Evolutionary conservation across 116 monocot genomes (phyloP).

Genomic region (Phalaenopsis hybrid): DNA sequence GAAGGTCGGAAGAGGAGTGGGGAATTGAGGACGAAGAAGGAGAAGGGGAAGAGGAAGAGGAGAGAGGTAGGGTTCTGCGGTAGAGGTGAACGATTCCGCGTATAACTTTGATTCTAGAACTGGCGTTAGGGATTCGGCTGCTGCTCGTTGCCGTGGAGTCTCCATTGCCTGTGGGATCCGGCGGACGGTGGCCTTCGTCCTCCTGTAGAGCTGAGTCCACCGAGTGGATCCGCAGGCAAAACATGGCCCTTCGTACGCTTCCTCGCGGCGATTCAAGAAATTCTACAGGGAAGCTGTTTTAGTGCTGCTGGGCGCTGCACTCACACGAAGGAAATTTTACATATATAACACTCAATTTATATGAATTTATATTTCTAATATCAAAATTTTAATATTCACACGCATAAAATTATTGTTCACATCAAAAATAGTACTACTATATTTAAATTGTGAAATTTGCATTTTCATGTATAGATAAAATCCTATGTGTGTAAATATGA

Average conservation of each 20-base stretch:
- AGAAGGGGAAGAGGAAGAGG: constrained; percentile 32
- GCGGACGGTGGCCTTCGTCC: neutral
- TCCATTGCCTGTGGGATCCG: constrained; percentile 1
- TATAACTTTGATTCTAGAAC: constrained; percentile 29
- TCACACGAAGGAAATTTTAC: no score
- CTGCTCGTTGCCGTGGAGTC: constrained; percentile 7
- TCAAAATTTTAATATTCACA: no score
- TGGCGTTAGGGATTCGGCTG: constrained; percentile 17
- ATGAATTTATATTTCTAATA: no score
- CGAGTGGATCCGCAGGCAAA: constrained; percentile 66
- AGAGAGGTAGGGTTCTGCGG: constrained; percentile 22
- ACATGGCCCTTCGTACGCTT: constrained; percentile 25
- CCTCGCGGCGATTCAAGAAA: no score
- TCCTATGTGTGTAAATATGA: no score
- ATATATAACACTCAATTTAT: no score
- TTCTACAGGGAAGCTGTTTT: no score
- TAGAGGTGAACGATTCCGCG: constrained; percentile 77
- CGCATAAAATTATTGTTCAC: no score
- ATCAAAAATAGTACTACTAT: no score
- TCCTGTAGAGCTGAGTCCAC: constrained; percentile 20
- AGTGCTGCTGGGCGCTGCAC: no score
- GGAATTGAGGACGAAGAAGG: constrained; percentile 14
- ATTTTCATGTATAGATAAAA: no score
- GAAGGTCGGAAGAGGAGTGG: constrained; percentile 24
- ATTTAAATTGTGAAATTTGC: no score